Evolutionary conservation across 2,329 filamentous ascomycete species (phyloP).

Genomic region (Trichoderma sp.): DNA sequence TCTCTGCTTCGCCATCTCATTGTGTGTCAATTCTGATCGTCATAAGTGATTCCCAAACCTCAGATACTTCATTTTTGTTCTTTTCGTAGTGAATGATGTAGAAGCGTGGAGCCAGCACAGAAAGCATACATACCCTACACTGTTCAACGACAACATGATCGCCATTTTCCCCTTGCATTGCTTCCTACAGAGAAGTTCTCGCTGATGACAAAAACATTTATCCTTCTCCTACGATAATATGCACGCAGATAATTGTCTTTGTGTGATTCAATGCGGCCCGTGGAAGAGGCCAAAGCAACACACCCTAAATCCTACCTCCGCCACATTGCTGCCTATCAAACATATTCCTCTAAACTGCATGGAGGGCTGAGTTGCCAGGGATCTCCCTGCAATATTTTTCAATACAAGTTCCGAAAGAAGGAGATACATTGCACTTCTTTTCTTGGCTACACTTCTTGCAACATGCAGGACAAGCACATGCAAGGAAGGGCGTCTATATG

Average conservation of each 20-base stretch:
- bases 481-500: not conserved
- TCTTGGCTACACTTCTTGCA: not conserved
- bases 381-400: not conserved
- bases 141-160: not conserved
- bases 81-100: not conserved
- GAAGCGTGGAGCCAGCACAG: not conserved
- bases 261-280: not conserved
- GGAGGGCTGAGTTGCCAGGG: not conserved
- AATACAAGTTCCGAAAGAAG: not conserved
- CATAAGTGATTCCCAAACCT: not conserved
- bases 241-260: not conserved
- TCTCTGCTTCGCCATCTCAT: not conserved
- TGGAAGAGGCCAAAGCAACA: not conserved
- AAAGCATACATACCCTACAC: not conserved
- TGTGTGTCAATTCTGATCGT: accelerated
- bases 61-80: not conserved
- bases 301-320: not conserved
- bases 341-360: not conserved
- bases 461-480: not conserved
- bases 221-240: not conserved
- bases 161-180: not conserved
- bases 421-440: not conserved
- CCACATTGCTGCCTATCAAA: not conserved
- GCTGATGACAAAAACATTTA: not conserved
- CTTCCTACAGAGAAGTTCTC: not conserved